These are phyloP conservation scores for Geranomyces michiganensis DNA, from an alignment of 192 early-diverging fungal genomes.

Conservation along the genomic window DNA sequence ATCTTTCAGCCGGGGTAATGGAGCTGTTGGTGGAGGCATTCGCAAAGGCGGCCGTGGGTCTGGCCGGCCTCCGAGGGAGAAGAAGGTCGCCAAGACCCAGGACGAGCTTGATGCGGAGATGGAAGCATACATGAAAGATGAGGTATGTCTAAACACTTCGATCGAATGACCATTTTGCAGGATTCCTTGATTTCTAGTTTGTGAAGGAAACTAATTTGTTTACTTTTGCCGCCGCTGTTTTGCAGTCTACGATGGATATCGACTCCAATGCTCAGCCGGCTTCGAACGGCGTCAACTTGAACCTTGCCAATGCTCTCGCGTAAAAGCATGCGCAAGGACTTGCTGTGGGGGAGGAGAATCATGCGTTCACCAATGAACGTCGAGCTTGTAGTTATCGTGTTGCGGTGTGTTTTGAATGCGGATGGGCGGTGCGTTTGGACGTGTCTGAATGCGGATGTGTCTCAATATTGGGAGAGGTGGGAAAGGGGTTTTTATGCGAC, in stretches of 20 bases:
- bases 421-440: too few relatives aligned
- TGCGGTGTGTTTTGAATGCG: too few relatives aligned
- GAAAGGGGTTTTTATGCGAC: too few relatives aligned
- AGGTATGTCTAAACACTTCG: constrained; percentile 2
- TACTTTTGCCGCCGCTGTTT: neutral
- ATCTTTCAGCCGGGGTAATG: neutral
- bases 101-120: constrained; percentile 52
- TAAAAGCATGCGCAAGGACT: neutral
- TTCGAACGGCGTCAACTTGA: constrained; percentile 25
- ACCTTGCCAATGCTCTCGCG: constrained; percentile 29
- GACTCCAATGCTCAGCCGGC: constrained; percentile 3
- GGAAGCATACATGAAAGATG: constrained; percentile 55
- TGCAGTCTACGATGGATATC: constrained; percentile 11
- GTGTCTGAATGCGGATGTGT: too few relatives aligned
- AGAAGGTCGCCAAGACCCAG: constrained; percentile 27
- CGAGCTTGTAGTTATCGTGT: too few relatives aligned
- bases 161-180: neutral
- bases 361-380: too few relatives aligned
- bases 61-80: constrained; percentile 1
- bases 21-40: neutral
- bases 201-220: too few relatives aligned
- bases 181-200: too few relatives aligned
- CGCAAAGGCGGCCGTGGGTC: neutral
- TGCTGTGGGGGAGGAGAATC: too few relatives aligned
- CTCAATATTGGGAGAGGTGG: too few relatives aligned